Conservation (phyloP, 768 basidiomycete species). For the Tylopilus sp. region DNA sequence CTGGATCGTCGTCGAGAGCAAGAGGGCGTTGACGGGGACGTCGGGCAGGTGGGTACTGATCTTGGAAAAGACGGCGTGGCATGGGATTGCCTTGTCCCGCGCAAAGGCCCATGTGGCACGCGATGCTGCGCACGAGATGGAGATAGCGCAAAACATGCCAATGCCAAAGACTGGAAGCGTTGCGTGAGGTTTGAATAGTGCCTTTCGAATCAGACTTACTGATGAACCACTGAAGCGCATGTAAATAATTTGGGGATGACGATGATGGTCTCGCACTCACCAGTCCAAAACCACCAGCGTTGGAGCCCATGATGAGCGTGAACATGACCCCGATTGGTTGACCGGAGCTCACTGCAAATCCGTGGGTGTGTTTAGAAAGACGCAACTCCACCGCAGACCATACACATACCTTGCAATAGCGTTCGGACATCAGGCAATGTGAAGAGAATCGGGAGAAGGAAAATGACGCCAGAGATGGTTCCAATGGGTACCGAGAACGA, state of each 20-base stretch:
- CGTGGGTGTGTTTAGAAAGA: slow-evolving; percentile 1
- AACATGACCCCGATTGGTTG: slow-evolving; percentile 66
- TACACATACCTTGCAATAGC: slow-evolving; percentile 48
- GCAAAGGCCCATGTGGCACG: slow-evolving; percentile 72
- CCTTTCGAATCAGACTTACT: slow-evolving; percentile 24
- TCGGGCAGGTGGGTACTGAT: slow-evolving; percentile 40
- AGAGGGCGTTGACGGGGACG: slow-evolving; percentile 57
- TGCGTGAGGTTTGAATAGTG: neutral
- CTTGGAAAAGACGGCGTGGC: slow-evolving; percentile 44
- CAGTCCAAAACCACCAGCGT: slow-evolving; percentile 59
- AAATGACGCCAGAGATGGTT: slow-evolving; percentile 47
- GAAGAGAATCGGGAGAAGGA: slow-evolving; percentile 61
- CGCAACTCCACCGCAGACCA: neutral
- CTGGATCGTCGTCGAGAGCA: slow-evolving; percentile 56
- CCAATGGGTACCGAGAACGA: slow-evolving; percentile 53
- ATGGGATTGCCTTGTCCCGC: slow-evolving; percentile 62
- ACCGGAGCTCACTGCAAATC: slow-evolving; percentile 47
- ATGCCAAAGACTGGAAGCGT: slow-evolving; percentile 45
- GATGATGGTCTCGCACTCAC: slow-evolving; percentile 29
- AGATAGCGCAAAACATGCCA: slow-evolving; percentile 61
- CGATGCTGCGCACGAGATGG: slow-evolving; percentile 63
- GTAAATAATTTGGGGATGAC: neutral
- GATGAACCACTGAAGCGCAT: slow-evolving; percentile 37
- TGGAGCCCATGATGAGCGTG: slow-evolving; percentile 57
- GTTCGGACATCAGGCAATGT: slow-evolving; percentile 57